Evolutionary conservation across 768 basidiomycete species (phyloP).

Genomic region (Pleurotus platypus): DNA sequence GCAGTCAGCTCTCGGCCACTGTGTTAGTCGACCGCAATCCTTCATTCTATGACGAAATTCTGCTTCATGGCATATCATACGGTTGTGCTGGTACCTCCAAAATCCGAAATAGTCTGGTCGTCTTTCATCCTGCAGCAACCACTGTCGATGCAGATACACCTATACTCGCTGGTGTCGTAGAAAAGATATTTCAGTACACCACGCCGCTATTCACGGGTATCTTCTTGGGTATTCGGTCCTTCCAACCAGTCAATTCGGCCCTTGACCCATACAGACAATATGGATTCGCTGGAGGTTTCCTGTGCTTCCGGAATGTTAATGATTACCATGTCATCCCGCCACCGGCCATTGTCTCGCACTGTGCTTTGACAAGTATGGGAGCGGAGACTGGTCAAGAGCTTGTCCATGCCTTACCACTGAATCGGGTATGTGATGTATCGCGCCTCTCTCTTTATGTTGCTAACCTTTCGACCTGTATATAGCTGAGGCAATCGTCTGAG

Average conservation of each 20-base stretch:
- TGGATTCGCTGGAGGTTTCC: constrained; percentile 12
- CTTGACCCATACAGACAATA: constrained; percentile 14
- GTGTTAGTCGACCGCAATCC: neutral
- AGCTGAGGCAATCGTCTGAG: too few relatives aligned
- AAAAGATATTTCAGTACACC: constrained; percentile 7
- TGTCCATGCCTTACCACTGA: constrained; percentile 1
- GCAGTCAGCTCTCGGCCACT: neutral
- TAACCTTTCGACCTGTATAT: too few relatives aligned
- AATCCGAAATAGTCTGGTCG: constrained; percentile 9
- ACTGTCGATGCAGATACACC: neutral
- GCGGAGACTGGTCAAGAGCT: neutral
- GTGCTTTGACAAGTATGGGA: constrained; percentile 7
- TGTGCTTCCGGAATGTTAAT: constrained; percentile 1
- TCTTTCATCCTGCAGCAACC: constrained; percentile 5
- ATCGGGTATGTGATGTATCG: neutral
- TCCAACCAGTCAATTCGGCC: neutral
- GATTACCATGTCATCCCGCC: constrained; percentile 4
- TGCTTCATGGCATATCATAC: constrained; percentile 9
- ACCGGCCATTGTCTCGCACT: constrained; percentile 10
- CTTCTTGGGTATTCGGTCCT: constrained; percentile 7
- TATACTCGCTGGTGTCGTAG: constrained; percentile 1
- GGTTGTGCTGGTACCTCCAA: constrained; percentile 7
- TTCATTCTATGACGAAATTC: constrained; percentile 6
- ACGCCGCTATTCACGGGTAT: neutral
- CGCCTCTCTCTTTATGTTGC: too few relatives aligned